These are phyloP conservation scores for Talaromyces wortmannii DNA, from an alignment of 495 filamentous ascomycete genomes.

Conservation along the genomic window DNA sequence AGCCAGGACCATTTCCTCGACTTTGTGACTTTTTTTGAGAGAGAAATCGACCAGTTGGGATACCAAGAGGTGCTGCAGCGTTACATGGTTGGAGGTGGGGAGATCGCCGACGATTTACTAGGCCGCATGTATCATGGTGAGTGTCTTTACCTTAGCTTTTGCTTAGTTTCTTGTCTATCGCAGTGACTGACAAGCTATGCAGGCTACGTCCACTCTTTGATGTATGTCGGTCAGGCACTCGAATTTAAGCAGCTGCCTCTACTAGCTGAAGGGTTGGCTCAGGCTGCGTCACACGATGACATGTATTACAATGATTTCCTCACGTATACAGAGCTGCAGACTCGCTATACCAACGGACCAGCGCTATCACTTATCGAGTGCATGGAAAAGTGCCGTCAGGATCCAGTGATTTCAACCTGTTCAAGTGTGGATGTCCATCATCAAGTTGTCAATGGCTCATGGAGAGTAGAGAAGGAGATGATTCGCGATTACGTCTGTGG, in stretches of 20 bases:
- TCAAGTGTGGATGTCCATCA: neutral
- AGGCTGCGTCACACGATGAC: neutral
- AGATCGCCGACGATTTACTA: neutral
- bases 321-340: neutral
- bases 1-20: neutral
- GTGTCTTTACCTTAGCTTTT: neutral
- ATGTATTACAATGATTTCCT: conserved; percentile 1
- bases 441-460: neutral
- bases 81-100: neutral
- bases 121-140: neutral
- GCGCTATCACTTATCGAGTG: neutral
- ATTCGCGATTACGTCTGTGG: neutral
- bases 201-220: conserved; percentile 1
- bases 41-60: neutral
- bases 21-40: neutral
- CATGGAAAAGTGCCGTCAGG: neutral
- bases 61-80: neutral
- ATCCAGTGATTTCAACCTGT: neutral
- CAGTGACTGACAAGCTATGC: neutral
- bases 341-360: neutral
- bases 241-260: neutral
- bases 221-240: neutral
- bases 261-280: neutral
- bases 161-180: neutral
- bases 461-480: neutral